Base-by-base conservation (phyloP, 805 yeast genomes). In the Myxozyma geophila region DNA sequence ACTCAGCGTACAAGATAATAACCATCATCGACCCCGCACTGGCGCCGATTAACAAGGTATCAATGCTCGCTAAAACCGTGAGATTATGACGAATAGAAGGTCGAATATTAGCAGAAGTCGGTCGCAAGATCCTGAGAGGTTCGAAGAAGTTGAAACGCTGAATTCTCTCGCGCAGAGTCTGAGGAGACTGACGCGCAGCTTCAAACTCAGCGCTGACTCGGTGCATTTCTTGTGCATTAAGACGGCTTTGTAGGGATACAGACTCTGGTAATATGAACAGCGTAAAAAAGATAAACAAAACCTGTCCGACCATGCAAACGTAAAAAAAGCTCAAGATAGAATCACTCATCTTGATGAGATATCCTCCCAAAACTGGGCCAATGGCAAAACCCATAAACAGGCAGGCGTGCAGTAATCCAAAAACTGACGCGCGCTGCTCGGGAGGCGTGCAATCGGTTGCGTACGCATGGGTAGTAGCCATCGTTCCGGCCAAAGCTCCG, bases 391-490 rank as follows among this genome's bases (percentile, higher is more conserved):
- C 62, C 9, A 61, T 68, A 62, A 71, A 73, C 54, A 73, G n/a
- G 46, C 67, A 60, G 8, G 74, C 70, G 39, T 73, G 73, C 28
- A 72, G 49, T 9, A 64, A 36, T 7, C 72, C 71, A 66, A 79
- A 70, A 55, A 72, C 75, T 12, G 69, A 51, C 6, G 75, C 72
- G 65, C 96, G 77, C 60, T 83, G 79, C 40, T 78, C 80, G 0
- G 89, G 82, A 21, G 85, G 87, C 7, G 86, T 86, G 46, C 90
- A 85, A 76, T 91, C 97, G 3, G 90, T 79, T 17, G 89, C 80
- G 72, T 90, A 91, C 64, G 92, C 84, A 71, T 87, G 87, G 12
- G 85, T 77, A 37, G 88, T 76, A 9, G 87, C 83, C 56, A 88
- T 70, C 40, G 87, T 70, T 6, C 86, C 80, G 63, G 84, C 74